Evolutionary conservation across 2,329 filamentous ascomycete genomes (phyloP).

Genomic region (Fusarium sp.): DNA sequence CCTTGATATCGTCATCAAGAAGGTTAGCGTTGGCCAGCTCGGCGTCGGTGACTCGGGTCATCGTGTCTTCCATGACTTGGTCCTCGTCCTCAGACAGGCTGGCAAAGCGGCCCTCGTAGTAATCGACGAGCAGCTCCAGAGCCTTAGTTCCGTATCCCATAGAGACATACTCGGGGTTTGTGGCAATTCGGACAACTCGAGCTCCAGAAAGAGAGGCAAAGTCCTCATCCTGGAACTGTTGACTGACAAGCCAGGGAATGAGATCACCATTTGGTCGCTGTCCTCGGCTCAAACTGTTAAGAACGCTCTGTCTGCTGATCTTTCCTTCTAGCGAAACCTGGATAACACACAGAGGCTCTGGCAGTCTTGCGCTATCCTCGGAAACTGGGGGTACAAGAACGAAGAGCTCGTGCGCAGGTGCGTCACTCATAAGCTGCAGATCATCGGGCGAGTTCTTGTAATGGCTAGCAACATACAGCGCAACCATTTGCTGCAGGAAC

Average conservation of each 20-base stretch:
- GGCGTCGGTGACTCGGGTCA: conserved; percentile 83
- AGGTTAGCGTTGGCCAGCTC: conserved; percentile 83
- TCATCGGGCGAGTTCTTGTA: conserved; percentile 99
- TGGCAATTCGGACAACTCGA: conserved; percentile 92
- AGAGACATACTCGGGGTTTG: conserved; percentile 89
- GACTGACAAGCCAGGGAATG: conserved; percentile 96
- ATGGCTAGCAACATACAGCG: conserved; percentile 94
- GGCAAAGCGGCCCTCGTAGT: conserved; percentile 94
- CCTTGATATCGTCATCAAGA: conserved; percentile 87
- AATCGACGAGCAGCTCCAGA: conserved; percentile 86
- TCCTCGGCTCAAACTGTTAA: conserved; percentile 89
- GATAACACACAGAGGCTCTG: conserved; percentile 93
- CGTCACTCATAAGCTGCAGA: conserved; percentile 98
- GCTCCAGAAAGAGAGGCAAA: conserved; percentile 95
- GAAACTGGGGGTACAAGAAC: conserved; percentile 89
- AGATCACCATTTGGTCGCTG: conserved; percentile 91
- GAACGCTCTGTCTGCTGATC: conserved; percentile 91
- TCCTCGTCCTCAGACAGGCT: conserved; percentile 80
- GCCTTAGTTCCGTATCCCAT: conserved; percentile 97
- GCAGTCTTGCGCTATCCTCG: conserved; percentile 80
- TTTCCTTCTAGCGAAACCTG: conserved; percentile 95
- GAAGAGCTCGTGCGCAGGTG: conserved; percentile 94
- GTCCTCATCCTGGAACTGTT: conserved; percentile 98
- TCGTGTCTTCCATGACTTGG: conserved; percentile 66
- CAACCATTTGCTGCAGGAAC: conserved; percentile 98